phyloP scores from a whole-genome alignment of 208 protist species.

The Novymonas esmeraldas region DNA sequence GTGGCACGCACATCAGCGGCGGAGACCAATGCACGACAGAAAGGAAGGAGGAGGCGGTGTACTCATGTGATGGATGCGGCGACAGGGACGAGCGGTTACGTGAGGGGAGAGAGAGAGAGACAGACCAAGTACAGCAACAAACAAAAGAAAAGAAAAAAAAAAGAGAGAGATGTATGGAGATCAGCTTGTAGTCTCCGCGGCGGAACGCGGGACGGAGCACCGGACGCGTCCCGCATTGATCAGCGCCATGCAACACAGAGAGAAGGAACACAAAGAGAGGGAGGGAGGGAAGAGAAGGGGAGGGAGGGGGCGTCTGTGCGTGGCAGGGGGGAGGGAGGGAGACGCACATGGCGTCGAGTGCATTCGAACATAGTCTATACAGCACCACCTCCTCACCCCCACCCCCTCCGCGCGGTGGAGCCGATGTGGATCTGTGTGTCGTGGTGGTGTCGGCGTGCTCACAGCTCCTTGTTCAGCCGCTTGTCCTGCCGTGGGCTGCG shows the following conservation, averaged over 20 bases:
- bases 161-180: not conserved
- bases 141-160: not conserved
- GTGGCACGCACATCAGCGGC: not conserved
- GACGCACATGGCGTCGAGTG: too few relatives aligned
- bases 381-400: too few relatives aligned
- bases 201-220: too few relatives aligned
- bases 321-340: not conserved
- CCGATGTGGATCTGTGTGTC: too few relatives aligned
- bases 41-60: not conserved
- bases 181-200: too few relatives aligned
- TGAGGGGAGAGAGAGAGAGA: not conserved
- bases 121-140: not conserved
- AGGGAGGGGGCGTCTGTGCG: not conserved
- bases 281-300: too few relatives aligned
- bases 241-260: not conserved
- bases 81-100: not conserved
- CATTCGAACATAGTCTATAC: too few relatives aligned
- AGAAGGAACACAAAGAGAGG: not conserved
- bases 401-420: too few relatives aligned
- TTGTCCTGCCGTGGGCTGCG: conserved; percentile 50
- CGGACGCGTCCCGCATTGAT: not conserved
- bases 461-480: conserved; percentile 48
- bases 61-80: not conserved
- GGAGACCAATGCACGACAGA: not conserved
- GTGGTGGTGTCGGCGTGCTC: too few relatives aligned